Base-by-base conservation (phyloP, 2,329 filamentous ascomycete genomes). In the Penicillium vulpinum region DNA sequence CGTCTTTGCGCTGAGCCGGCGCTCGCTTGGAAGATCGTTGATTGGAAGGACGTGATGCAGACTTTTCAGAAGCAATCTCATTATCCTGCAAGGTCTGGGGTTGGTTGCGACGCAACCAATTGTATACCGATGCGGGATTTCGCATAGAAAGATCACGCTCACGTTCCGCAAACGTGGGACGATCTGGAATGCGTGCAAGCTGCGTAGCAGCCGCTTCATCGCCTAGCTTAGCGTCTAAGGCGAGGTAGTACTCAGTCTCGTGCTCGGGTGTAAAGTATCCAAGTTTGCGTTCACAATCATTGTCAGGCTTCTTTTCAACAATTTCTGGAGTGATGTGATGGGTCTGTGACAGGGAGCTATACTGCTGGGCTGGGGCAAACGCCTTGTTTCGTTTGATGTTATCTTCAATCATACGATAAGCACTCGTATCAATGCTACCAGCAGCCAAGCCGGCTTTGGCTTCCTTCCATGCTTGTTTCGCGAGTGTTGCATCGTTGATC, bases 71-170 rank as follows among this genome's bases (percentile, higher is more conserved):
- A 7, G 71, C 66, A 31, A 70, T 67, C 66, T 88, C 86, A 54
- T 86, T 85, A 67, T 92, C 90, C 72, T 96, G 89, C 21, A 95
- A 78, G 47, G 92, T 87, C 73, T 93, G 88, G 3, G 92, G 90
- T 57, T 91, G 88, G 74, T 96, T 83, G 70, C 91, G 87, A 61
- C 91, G 85, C 13, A 99, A 84, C 94, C 94, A 99, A 74, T 95
- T 97, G 78, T 96, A 95, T 3, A 96, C 92, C 57, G 90, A 95
- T 40, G 91, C 90, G 0, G 92, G 92, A 72, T 97, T 97, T 50
- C 84, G 84, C 24, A 91, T 75, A 28, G 82, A 80, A 48, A 82
- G 71, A 55, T 84, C 82, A 70, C 75, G 81, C 74, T 79, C 83
- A 57, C 77, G 75, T 54, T 86, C 81, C 41, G 81, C 73, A 51